These are phyloP conservation scores for Citrullus mucosospermus DNA, from an alignment of 306 rosid genomes.

Conservation along the genomic window DNA sequence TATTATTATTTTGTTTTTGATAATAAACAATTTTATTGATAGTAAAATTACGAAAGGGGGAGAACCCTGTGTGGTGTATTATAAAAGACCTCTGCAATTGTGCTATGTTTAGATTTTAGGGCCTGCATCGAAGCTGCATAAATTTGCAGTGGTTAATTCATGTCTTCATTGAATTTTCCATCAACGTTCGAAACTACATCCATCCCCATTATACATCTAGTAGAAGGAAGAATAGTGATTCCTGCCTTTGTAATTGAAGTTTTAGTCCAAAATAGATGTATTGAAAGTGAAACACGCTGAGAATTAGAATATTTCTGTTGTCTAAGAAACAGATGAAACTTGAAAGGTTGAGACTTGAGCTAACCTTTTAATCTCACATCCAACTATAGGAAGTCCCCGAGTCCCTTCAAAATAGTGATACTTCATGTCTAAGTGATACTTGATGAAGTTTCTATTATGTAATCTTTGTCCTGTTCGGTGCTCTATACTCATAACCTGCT, in stretches of 20 bases:
- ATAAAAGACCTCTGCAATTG: too few species aligned
- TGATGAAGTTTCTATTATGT: background rate
- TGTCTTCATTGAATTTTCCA: background rate
- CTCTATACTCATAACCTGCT: background rate
- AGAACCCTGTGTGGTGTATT: too few species aligned
- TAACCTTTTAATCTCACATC: background rate
- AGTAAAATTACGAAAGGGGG: too few species aligned
- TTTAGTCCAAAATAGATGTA: background rate
- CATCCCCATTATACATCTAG: background rate
- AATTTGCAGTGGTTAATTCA: background rate
- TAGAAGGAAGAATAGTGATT: background rate
- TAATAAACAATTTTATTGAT: too few species aligned
- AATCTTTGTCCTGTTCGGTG: background rate
- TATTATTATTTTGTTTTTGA: too few species aligned
- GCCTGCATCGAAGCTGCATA: background rate
- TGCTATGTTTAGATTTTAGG: background rate
- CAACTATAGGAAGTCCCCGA: background rate
- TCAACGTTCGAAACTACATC: background rate
- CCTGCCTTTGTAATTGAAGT: background rate
- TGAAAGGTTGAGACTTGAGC: background rate
- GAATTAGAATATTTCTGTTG: background rate
- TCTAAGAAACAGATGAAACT: background rate
- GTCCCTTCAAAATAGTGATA: background rate
- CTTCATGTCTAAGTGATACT: background rate
- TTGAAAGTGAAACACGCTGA: background rate